phyloP scores from a whole-genome alignment of 345 rosid species.

The Aquilaria sinensis region DNA sequence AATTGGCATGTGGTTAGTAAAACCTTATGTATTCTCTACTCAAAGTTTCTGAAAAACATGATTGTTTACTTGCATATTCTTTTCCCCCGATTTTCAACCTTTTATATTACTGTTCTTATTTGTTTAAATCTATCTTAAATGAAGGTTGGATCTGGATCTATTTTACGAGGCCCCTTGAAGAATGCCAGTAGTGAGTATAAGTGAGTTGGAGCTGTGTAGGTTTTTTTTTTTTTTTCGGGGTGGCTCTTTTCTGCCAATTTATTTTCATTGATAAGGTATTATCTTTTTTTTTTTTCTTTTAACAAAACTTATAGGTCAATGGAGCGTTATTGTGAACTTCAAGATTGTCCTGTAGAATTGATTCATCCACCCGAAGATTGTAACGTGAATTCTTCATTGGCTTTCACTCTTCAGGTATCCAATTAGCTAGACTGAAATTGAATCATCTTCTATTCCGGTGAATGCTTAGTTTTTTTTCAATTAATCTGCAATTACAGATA shows the following conservation, averaged over 20 bases:
- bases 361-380: constrained; percentile 95
- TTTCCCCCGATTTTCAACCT: too few species aligned
- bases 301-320: constrained; percentile 45
- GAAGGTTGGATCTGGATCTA: constrained; percentile 88
- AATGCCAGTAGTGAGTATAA: constrained; percentile 58
- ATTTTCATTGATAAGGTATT: constrained; percentile 2
- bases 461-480: constrained; percentile 2
- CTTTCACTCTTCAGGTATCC: constrained; percentile 91
- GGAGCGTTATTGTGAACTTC: constrained; percentile 61
- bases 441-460: constrained; percentile 20
- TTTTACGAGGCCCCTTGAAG: constrained; percentile 70
- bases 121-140: constrained; percentile 11
- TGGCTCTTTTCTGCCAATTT: constrained; percentile 5
- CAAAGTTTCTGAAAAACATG: too few species aligned
- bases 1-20: too few species aligned
- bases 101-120: background rate
- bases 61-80: too few species aligned
- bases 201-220: constrained; percentile 41
- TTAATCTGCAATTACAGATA: constrained; percentile 35
- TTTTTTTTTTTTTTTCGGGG: background rate
- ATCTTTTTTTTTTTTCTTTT: too few species aligned
- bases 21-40: too few species aligned
- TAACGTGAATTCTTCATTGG: constrained; percentile 78
- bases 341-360: constrained; percentile 78
- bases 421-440: constrained; percentile 21